Evolutionary conservation across 2,329 filamentous ascomycete genomes (phyloP).

Genomic region (Sphaerulina musiva): DNA sequence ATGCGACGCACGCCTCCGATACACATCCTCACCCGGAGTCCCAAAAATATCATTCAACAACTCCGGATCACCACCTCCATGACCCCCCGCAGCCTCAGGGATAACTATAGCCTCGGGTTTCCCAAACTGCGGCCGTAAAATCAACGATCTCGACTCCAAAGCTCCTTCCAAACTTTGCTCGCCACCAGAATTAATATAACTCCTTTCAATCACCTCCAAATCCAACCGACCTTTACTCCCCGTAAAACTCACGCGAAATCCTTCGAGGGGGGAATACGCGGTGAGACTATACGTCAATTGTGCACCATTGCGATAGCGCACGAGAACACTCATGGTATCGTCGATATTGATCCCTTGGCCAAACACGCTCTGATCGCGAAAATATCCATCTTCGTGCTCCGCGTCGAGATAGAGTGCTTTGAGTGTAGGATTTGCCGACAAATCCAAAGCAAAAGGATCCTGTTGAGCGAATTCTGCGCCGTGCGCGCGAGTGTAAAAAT

Average conservation of each 20-base stretch:
- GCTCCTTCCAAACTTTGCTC: slow-evolving; percentile 52
- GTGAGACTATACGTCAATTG: slow-evolving; percentile 55
- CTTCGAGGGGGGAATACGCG: slow-evolving; percentile 59
- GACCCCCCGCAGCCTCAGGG: slow-evolving; percentile 48
- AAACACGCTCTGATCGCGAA: slow-evolving; percentile 57
- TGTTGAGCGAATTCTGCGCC: slow-evolving; percentile 1
- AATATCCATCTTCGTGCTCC: slow-evolving; percentile 57
- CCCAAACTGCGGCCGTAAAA: slow-evolving; percentile 50
- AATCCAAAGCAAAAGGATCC: slow-evolving; percentile 55
- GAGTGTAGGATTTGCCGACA: slow-evolving; percentile 49
- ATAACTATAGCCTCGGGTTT: slow-evolving; percentile 53
- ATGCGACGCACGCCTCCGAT: slow-evolving; percentile 3
- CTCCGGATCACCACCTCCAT: slow-evolving; percentile 55
- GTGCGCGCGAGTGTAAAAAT: slow-evolving; percentile 35
- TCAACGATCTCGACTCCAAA: slow-evolving; percentile 45
- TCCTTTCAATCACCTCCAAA: slow-evolving; percentile 57
- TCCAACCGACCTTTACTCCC: slow-evolving; percentile 55
- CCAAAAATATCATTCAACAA: slow-evolving; percentile 55
- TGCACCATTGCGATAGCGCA: slow-evolving; percentile 52
- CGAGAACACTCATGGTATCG: slow-evolving; percentile 57
- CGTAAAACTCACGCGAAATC: slow-evolving; percentile 53
- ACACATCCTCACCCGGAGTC: slow-evolving; percentile 42
- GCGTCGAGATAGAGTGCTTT: slow-evolving; percentile 57
- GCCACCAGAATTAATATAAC: slow-evolving; percentile 53
- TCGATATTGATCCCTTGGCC: slow-evolving; percentile 59